A percentile compares a stretch with the other conserved stretches of the same genome.
Evolutionary conservation across 805 yeast genomes (phyloP).

Genomic region (Myxozyma kluyveri): DNA sequence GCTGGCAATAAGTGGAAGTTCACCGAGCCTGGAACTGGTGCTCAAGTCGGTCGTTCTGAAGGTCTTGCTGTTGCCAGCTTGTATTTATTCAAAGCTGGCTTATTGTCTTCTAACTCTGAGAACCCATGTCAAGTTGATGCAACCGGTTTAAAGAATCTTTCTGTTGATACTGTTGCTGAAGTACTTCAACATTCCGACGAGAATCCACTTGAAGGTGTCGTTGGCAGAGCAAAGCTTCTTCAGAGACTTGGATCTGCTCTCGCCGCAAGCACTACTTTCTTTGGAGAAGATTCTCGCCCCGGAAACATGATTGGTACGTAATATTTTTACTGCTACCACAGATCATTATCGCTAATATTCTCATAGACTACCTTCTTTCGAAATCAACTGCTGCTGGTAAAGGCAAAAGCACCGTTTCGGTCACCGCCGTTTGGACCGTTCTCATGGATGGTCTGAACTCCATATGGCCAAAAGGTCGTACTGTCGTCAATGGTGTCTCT

Average conservation of each 20-base stretch:
- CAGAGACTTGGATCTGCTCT: conserved; percentile 51
- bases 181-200: conserved; percentile 47
- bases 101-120: conserved; percentile 42
- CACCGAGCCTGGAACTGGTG: conserved; percentile 40
- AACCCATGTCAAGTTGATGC: conserved; percentile 48
- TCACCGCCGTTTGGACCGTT: conserved; percentile 52
- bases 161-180: conserved; percentile 39
- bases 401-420: conserved; percentile 40
- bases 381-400: conserved; percentile 23
- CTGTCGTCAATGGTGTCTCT: conserved; percentile 49
- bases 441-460: conserved; percentile 55
- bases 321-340: neutral
- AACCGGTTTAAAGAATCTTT: conserved; percentile 40
- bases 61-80: conserved; percentile 63
- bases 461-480: conserved; percentile 56
- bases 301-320: conserved; percentile 46
- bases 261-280: conserved; percentile 41
- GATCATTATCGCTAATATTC: neutral
- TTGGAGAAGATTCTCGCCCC: conserved; percentile 50
- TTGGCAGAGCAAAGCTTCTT: conserved; percentile 52
- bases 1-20: conserved; percentile 62
- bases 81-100: conserved; percentile 53
- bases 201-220: conserved; percentile 55
- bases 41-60: conserved; percentile 49
- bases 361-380: conserved; percentile 45